Conservation (phyloP, 2,329 filamentous ascomycete species). For the Epichloe uncinata region DNA sequence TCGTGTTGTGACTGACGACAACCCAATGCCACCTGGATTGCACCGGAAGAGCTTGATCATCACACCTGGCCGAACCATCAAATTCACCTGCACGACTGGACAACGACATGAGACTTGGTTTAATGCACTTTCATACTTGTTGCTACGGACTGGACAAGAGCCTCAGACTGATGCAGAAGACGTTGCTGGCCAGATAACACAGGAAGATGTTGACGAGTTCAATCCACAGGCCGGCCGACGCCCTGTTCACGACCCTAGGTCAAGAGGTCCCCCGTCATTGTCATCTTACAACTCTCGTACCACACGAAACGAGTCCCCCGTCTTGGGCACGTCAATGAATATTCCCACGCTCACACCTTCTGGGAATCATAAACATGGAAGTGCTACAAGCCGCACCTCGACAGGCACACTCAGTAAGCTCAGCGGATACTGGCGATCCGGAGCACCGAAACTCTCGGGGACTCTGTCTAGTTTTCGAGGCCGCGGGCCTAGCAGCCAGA, state of each 20-base stretch:
- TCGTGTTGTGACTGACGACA: slow-evolving; percentile 83
- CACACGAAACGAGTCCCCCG: slow-evolving; percentile 52
- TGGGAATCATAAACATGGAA: slow-evolving; percentile 22
- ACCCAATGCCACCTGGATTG: slow-evolving; percentile 85
- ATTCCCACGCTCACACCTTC: slow-evolving; percentile 45
- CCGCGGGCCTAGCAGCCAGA: slow-evolving; percentile 32
- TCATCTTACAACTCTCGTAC: slow-evolving; percentile 71
- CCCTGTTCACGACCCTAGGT: slow-evolving; percentile 25
- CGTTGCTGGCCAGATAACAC: slow-evolving; percentile 41
- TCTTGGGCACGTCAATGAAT: slow-evolving; percentile 33
- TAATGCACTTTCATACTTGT: slow-evolving; percentile 86
- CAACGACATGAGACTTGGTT: slow-evolving; percentile 98
- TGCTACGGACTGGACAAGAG: slow-evolving; percentile 60
- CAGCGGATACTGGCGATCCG: slow-evolving; percentile 45
- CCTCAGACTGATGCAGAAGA: slow-evolving; percentile 49
- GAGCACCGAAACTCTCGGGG: slow-evolving; percentile 29
- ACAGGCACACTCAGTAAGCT: slow-evolving; percentile 42
- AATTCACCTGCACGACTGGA: slow-evolving; percentile 88
- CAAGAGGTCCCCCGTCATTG: slow-evolving; percentile 50
- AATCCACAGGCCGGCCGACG: slow-evolving; percentile 47
- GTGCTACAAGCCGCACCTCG: slow-evolving; percentile 17
- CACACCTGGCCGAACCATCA: slow-evolving; percentile 72
- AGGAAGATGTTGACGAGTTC: slow-evolving; percentile 63
- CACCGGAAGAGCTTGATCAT: slow-evolving; percentile 90
- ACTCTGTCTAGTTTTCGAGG: slow-evolving; percentile 42